Base-by-base conservation (phyloP, 176 grass and related monocot genomes). In the Oryza nivara region DNA sequence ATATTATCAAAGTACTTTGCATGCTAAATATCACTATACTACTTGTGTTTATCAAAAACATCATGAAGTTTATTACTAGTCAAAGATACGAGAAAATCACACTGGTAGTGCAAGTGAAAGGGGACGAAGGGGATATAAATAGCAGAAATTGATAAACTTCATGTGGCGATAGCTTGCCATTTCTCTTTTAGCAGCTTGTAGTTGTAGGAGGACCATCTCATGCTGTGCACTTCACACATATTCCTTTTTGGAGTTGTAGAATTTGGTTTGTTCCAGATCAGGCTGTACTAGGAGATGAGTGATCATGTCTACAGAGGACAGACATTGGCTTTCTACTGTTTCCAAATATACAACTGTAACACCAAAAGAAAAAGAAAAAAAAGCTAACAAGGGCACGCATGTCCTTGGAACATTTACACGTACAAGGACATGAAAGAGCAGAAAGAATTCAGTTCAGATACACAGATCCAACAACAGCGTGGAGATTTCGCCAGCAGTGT, bases 401-500 rank as follows among this genome's bases (percentile, higher is more conserved):
- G 4, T 67, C 40, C 65, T 49, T 10, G 43, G 11, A 78, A 67
- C 23, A 14, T 78, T 68, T 5, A 7, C 26, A 65, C 38, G 72
- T 79, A 46, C 68, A 69, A 11, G 38, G 19, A 23, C 45, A 84
- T 56, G 35, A 80, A 67, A 84, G 7, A n/a, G 60, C 68, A 68
- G 34, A 65, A 16, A 51, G 12, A 35, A n/a, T 52, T 52, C 3
- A 35, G 23, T 74, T 74, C 47, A 35, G 81, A 80, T 48, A 80
- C 68, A 79, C 36, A 28, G 74, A 83, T 51, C 38, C 73, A 82
- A 67, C 43, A 52, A 54, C 58, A 73, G 8, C 45, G 22, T 74
- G 19, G 58, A 10, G 68, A 36, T 65, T 65, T 81, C 19, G 3
- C 45, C 45, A 12, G 28, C 15, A 17, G 14, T 43, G 68, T 72